A percentile compares a stretch with the other conserved stretches of the same genome.
These are phyloP conservation scores for Acanthamoeba castellanii DNA, from an alignment of 208 protist species.

Conservation along the genomic window DNA sequence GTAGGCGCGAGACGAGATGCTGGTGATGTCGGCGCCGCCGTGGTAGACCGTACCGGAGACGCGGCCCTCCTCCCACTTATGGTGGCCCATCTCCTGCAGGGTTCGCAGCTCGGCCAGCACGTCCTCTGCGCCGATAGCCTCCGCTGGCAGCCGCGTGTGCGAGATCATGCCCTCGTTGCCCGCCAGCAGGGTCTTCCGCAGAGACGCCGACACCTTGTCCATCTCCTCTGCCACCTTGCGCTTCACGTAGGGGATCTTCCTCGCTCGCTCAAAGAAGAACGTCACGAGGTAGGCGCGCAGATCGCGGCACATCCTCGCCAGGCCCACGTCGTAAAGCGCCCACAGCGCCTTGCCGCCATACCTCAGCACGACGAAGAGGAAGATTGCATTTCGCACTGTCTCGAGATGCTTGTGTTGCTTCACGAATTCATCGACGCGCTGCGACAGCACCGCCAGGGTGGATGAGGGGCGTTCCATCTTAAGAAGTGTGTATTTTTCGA, in stretches of 20 bases:
- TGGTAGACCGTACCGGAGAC: slow-evolving; percentile 66
- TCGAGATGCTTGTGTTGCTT: not conserved
- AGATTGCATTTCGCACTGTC: slow-evolving; percentile 10
- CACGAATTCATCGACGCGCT: slow-evolving; percentile 10
- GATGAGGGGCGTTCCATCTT: not conserved
- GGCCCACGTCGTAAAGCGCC: slow-evolving; percentile 46
- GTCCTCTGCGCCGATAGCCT: not conserved
- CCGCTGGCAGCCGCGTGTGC: not conserved
- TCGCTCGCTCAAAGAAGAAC: slow-evolving; percentile 1
- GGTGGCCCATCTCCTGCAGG: slow-evolving; percentile 53
- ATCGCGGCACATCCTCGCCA: not conserved
- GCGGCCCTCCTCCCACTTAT: slow-evolving; percentile 57
- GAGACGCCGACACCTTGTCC: not conserved
- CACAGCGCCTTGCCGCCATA: slow-evolving; percentile 28
- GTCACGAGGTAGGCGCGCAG: not conserved
- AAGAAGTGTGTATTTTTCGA: not conserved
- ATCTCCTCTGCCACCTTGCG: slow-evolving; percentile 43
- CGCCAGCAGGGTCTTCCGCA: slow-evolving; percentile 33
- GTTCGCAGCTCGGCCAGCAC: not conserved
- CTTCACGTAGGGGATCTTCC: slow-evolving; percentile 33
- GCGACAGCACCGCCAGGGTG: not conserved
- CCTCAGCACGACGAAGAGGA: slow-evolving; percentile 29
- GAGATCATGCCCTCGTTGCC: not conserved
- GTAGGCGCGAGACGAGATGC: slow-evolving; percentile 25
- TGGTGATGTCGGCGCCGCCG: slow-evolving; percentile 47